Base-by-base conservation (phyloP, 2,329 filamentous ascomycete species). In the Ascocoryne sarcoides region DNA sequence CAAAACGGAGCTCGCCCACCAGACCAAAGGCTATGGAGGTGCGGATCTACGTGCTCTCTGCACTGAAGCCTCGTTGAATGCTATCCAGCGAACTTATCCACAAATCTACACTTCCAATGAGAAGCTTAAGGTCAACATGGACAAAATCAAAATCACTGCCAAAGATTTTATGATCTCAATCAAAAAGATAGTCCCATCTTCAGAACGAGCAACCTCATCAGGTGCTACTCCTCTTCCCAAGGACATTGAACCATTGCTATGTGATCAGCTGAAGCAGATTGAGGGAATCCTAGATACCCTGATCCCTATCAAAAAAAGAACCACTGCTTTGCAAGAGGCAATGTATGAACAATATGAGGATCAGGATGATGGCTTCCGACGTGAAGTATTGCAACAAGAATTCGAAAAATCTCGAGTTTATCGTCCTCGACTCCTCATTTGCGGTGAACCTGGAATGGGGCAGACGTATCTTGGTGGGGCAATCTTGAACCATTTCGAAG, bases 101-200 rank as follows among this genome's bases (percentile, higher is more conserved):
- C 92, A 98, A 57, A 95, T 98, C 47, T 98, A 98, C 66, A 76
- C 78, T 17, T 90, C 89, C 0, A 81, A 84, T 49, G 80, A 93
- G 60, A 95, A 95, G 65, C 76, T 96, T 21, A 66, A 93, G 32
- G 92, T 98, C 42, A 81, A 95, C 52, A 82, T 89, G 0, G 75
- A 76, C 45, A 85, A 80, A 54, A 95, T 98, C 56, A 79, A 79
- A 43, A 79, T 98, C 28, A 81, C 85, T 32, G 87, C 92, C 4
- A 92, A 92, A 41, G 92, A 98, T 62, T 98, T 98, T 55, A 95
- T 95, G 84, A 75, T 95, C 10, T 94, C 90, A 0, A 81, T 95
- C 58, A 94, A 95, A 67, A 94, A 94, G 63, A 87, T 98, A 65
- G 76, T 95, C 9, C 92, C 92, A 5, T 96, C 92, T 0, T 96